Evolutionary conservation across 192 early-diverging fungal genomes (phyloP).

Genomic region (Allomyces javanicus): DNA sequence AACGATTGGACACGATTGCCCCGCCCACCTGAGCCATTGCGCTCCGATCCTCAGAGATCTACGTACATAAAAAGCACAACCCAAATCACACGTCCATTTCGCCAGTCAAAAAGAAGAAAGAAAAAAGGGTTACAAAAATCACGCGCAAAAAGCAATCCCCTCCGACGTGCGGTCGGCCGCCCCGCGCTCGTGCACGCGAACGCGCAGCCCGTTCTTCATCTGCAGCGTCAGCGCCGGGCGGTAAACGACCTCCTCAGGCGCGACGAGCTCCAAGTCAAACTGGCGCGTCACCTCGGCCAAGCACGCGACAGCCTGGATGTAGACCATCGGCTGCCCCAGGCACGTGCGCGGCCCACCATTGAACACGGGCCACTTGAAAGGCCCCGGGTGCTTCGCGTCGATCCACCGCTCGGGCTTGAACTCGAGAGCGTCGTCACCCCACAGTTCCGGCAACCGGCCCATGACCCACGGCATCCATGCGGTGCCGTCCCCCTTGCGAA

Average conservation of each 20-base stretch:
- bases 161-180: no score
- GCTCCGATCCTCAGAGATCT: no score
- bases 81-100: no score
- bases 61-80: no score
- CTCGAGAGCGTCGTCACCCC: slow-evolving; percentile 40
- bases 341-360: slow-evolving; percentile 28
- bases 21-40: no score
- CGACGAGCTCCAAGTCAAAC: not conserved
- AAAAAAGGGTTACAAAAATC: no score
- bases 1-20: no score
- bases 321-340: not conserved
- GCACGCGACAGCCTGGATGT: not conserved
- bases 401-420: slow-evolving; percentile 51
- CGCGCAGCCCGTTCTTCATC: not conserved
- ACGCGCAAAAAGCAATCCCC: no score
- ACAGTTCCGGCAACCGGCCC: slow-evolving; percentile 27
- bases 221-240: not conserved
- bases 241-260: not conserved
- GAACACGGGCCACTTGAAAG: slow-evolving; percentile 32
- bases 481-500: slow-evolving; percentile 27
- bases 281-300: not conserved
- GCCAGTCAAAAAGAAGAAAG: no score
- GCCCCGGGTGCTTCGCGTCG: slow-evolving; percentile 11
- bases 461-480: slow-evolving; percentile 27
- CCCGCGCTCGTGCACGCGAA: not conserved